phyloP scores from a whole-genome alignment of 768 basidiomycete genomes.

The Terana coerulea region DNA sequence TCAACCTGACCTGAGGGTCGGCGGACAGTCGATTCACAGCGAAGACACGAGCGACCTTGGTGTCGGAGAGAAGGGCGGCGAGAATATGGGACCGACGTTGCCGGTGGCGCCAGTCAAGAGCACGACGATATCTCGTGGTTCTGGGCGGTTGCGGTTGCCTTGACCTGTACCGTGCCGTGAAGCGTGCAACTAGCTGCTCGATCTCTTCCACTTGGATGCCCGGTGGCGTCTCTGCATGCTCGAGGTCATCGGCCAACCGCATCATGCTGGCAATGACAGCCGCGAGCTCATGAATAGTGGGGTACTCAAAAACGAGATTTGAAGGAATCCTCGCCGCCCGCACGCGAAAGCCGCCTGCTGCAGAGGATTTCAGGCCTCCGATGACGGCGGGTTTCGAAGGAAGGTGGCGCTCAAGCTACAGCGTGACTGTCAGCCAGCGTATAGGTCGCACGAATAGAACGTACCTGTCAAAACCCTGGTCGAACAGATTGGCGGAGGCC shows the following conservation, averaged over 20 bases:
- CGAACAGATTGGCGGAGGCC: slow-evolving; percentile 10
- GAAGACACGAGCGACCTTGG: slow-evolving; percentile 4
- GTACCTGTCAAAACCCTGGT: slow-evolving; percentile 13
- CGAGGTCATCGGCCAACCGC: no score
- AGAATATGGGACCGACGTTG: slow-evolving; percentile 13
- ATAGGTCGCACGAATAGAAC: background rate
- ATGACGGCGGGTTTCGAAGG: slow-evolving; percentile 13
- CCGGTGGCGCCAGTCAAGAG: slow-evolving; percentile 13
- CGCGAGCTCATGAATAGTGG: slow-evolving; percentile 7
- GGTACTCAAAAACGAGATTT: slow-evolving; percentile 13
- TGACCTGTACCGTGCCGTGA: no score
- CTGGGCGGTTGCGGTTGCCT: no score
- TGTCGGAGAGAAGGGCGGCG: slow-evolving; percentile 6
- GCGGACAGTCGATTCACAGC: slow-evolving; percentile 9
- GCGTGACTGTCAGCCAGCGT: background rate
- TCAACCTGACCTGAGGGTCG: background rate
- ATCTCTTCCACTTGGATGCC: background rate
- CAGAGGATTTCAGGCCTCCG: slow-evolving; percentile 4
- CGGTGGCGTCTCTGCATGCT: background rate
- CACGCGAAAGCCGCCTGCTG: background rate
- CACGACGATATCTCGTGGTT: no score
- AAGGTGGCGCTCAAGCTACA: slow-evolving; percentile 13
- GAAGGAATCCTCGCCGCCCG: slow-evolving; percentile 1
- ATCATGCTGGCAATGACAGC: background rate
- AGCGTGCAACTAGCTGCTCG: slow-evolving; percentile 5